phyloP scores from a whole-genome alignment of 129 eudicot genomes.

The Tagetes erecta region DNA sequence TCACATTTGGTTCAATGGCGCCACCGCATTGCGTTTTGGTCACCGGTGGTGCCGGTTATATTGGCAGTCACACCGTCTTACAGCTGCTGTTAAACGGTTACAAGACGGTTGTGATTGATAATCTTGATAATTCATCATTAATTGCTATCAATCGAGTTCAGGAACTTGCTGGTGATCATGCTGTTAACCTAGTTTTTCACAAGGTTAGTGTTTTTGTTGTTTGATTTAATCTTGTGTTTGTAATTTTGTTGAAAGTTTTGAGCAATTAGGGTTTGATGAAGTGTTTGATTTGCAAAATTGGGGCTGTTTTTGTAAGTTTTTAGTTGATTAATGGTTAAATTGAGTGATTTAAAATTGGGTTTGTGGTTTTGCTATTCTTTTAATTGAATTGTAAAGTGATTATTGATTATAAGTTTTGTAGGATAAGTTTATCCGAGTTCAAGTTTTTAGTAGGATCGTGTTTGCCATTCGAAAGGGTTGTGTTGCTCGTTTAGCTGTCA shows the following conservation, averaged over 20 bases:
- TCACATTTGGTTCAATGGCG: conserved; percentile 32
- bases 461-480: too few species aligned
- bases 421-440: not conserved
- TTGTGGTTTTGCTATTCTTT: not conserved
- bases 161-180: conserved; percentile 63
- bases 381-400: conserved; percentile 1
- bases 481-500: too few species aligned
- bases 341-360: not conserved
- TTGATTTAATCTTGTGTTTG: not conserved
- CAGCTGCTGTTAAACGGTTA: conserved; percentile 71
- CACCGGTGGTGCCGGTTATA: conserved; percentile 91
- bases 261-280: conserved; percentile 3
- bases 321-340: conserved; percentile 4
- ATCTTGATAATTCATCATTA: conserved; percentile 72
- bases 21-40: conserved; percentile 60
- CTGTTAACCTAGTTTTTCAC: conserved; percentile 64
- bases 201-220: conserved; percentile 40
- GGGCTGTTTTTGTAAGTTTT: not conserved
- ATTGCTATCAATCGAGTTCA: conserved; percentile 61
- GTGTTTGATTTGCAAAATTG: conserved; percentile 6
- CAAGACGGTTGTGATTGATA: conserved; percentile 72
- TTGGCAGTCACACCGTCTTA: conserved; percentile 85
- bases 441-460: too few species aligned
- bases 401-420: not conserved
- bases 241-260: not conserved